A percentile compares a stretch with the other conserved stretches of the same genome.
Evolutionary conservation across 2,329 filamentous ascomycete species (phyloP).

Genomic region (Beauveria sp.): DNA sequence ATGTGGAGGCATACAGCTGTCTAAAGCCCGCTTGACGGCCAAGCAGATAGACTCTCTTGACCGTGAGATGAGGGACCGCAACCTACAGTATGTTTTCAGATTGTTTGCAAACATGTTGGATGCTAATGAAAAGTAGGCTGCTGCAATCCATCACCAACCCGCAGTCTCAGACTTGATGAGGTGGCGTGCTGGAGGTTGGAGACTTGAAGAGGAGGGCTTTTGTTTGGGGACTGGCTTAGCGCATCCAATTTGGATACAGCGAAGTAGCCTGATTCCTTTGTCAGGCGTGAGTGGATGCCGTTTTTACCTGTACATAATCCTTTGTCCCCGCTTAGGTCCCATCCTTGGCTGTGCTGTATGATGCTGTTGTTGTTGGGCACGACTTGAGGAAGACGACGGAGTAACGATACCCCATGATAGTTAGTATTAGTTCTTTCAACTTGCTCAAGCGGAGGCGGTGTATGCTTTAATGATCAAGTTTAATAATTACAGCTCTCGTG

Average conservation of each 20-base stretch:
- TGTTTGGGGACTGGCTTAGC: not conserved
- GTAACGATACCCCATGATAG: constrained; percentile 11
- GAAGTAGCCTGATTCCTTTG: not conserved
- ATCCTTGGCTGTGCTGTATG: not conserved
- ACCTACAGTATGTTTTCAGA: constrained; percentile 33
- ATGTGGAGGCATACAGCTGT: constrained; percentile 27
- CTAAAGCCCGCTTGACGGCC: constrained; percentile 36
- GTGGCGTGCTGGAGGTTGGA: not conserved
- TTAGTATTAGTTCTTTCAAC: constrained; percentile 1
- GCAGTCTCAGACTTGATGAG: constrained; percentile 7
- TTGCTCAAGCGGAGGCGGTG: not conserved
- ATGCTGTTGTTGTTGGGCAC: not conserved
- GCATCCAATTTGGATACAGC: not conserved
- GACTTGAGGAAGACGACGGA: constrained; percentile 3
- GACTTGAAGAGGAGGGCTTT: not conserved
- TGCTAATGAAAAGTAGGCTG: constrained; percentile 10
- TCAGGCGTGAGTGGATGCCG: not conserved
- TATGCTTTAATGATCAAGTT: not conserved
- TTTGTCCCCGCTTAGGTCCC: not conserved
- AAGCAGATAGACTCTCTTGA: constrained; percentile 47
- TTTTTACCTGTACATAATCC: not conserved
- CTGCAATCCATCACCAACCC: constrained; percentile 17
- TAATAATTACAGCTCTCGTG: no score
- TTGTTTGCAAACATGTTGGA: not conserved
- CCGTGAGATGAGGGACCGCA: constrained; percentile 48